These are phyloP conservation scores for Letharia columbiana DNA, from an alignment of 495 filamentous ascomycete species.

Conservation along the genomic window DNA sequence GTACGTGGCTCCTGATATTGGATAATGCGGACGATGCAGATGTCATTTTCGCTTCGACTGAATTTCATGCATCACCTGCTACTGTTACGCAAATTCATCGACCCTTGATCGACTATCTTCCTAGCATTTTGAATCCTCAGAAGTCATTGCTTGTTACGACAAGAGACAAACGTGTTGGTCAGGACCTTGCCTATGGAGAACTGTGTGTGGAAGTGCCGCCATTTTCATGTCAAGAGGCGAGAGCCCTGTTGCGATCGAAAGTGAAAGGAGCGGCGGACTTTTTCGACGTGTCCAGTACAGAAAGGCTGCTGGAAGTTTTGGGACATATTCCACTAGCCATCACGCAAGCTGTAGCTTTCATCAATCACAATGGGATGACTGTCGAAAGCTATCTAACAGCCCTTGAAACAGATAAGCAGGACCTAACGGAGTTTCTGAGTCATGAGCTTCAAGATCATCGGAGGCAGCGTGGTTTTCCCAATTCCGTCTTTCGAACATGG, in stretches of 20 bases:
- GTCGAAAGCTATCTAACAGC: background rate
- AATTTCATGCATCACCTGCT: no score
- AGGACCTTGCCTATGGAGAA: background rate
- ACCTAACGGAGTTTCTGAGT: background rate
- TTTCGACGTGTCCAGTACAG: background rate
- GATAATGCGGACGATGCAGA: no score
- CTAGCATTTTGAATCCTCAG: background rate
- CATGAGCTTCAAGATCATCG: slow-evolving; percentile 6
- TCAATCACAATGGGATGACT: background rate
- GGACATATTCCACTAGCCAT: background rate
- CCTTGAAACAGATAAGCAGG: background rate
- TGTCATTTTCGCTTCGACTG: no score
- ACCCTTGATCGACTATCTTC: background rate
- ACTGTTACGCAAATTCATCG: no score
- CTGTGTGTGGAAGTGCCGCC: background rate
- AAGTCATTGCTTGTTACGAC: background rate
- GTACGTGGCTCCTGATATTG: no score
- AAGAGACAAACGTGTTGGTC: background rate
- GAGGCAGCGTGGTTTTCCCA: background rate
- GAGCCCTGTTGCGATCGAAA: background rate
- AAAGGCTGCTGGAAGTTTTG: background rate
- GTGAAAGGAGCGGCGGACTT: background rate
- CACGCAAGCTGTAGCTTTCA: background rate
- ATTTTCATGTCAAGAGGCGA: background rate
- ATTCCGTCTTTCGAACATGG: slow-evolving; percentile 2